Evolutionary conservation across 345 rosid genomes (phyloP), one percentile per base, ranked within the genome.

Genomic region (Zanthoxylum bungeanum): DNA sequence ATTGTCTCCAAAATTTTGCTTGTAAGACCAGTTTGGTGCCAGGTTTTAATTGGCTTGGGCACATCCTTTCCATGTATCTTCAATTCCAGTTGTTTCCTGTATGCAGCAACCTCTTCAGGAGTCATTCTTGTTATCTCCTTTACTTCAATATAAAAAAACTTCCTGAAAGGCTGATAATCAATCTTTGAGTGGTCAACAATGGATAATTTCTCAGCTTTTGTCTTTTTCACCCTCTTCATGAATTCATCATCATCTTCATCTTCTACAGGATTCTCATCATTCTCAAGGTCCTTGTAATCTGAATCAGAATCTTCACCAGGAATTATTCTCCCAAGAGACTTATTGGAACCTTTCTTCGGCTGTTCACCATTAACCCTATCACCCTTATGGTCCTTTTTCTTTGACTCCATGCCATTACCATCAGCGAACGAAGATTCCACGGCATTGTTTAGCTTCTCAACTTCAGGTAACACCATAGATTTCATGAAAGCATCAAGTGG

Each of bases 161-260:
- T 92, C 68, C 97, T 85, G 70, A 94, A 92, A 25, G 90, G 86
- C 71, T 74, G 63, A 72, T 92, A 94, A 66, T 92, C 92, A 72
- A 92, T 89, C 83, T 94, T 94, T 42, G 98, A 82, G 79, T 94
- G 98, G 70, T 94, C 98, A 31, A 94, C 98, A 68, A 89, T 77
- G 58, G 98, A 81, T 51, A 94, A 77, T 74, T 92, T 94, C 76
- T 94, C 98, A 74, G 80, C 97, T 85, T 94, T 94, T 37, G 98
- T 92, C 89, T 94, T 94, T 89, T 94, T 94, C 69, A 94, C 98
- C 81, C 98, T 86, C 86, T 94, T 94, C 82, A 94, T 94, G 76
- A 94, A 94, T 84, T 92, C 98, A 22, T 90, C 92, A 77, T 94
- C 98, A 58, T 94, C 93, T 84, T 94, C 98, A 44, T 94, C 97